Conservation (phyloP, 2,329 filamentous ascomycete species). For the Sclerotinia sclerotiorum region DNA sequence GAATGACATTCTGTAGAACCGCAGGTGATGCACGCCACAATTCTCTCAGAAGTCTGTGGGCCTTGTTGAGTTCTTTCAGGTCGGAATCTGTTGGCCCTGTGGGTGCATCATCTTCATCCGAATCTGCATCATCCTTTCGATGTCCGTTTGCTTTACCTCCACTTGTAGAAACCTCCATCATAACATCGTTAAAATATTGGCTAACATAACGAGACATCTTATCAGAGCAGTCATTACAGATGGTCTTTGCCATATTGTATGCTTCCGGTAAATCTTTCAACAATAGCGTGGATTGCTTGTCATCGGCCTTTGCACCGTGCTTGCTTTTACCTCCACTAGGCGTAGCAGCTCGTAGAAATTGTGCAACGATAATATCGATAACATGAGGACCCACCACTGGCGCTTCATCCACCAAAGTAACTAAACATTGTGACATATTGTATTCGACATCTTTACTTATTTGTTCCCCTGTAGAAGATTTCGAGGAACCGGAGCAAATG, state of each 20-base stretch:
- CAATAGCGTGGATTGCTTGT: constrained; percentile 79
- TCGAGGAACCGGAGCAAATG: constrained; percentile 77
- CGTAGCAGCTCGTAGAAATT: constrained; percentile 87
- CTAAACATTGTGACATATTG: constrained; percentile 82
- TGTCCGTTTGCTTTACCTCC: constrained; percentile 52
- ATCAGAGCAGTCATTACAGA: constrained; percentile 85
- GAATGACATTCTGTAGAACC: constrained; percentile 89
- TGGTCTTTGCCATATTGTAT: constrained; percentile 93
- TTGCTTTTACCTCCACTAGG: constrained; percentile 56
- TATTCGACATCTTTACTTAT: constrained; percentile 92
- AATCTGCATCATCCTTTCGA: constrained; percentile 55
- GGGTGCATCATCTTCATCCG: constrained; percentile 59
- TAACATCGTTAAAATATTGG: constrained; percentile 96
- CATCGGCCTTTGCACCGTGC: constrained; percentile 58
- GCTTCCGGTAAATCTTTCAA: constrained; percentile 86
- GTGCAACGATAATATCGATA: constrained; percentile 89
- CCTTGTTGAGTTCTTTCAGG: constrained; percentile 82
- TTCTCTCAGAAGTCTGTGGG: constrained; percentile 84
- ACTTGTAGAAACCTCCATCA: constrained; percentile 76
- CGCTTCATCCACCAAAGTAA: constrained; percentile 84
- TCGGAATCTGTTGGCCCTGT: constrained; percentile 76
- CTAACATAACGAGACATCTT: constrained; percentile 95
- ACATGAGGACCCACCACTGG: constrained; percentile 74
- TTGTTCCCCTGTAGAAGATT: constrained; percentile 73
- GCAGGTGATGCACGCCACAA: constrained; percentile 89